Conservation (phyloP, 1,139 yeast genomes). For the Wickerhamomyces sp. region DNA sequence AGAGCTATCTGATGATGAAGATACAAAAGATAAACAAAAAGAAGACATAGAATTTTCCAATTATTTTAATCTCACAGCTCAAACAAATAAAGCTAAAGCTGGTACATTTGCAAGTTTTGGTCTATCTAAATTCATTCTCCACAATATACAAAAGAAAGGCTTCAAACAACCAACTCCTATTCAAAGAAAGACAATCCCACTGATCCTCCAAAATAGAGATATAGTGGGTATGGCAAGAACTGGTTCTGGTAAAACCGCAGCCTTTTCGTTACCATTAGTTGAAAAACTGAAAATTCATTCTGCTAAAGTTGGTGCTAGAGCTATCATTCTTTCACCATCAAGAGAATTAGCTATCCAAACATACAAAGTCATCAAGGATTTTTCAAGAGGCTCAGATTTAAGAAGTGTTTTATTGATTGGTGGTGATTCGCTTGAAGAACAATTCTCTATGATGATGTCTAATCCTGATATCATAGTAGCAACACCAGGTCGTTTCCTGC, state of each 20-base stretch:
- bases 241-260: constrained; percentile 98
- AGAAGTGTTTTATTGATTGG: constrained; percentile 83
- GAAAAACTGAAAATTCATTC: constrained; percentile 80
- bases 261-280: constrained; percentile 89
- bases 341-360: constrained; percentile 96
- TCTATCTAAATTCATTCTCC: constrained; percentile 62
- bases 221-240: constrained; percentile 99
- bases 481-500: constrained; percentile 96
- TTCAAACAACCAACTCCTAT: constrained; percentile 96
- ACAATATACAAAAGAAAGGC: constrained; percentile 79
- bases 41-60: constrained; percentile 43
- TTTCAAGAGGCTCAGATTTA: constrained; percentile 78
- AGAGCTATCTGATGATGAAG: constrained; percentile 65
- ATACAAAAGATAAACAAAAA: constrained; percentile 39
- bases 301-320: constrained; percentile 87
- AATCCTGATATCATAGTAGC: constrained; percentile 96
- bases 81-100: constrained; percentile 62
- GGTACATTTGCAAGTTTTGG: constrained; percentile 93
- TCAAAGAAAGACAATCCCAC: constrained; percentile 91
- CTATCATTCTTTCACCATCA: constrained; percentile 84
- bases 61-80: constrained; percentile 40
- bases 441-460: constrained; percentile 85
- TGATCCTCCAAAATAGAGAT: constrained; percentile 81
- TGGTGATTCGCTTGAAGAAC: constrained; percentile 96
- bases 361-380: constrained; percentile 81